A percentile compares a stretch with the other conserved stretches of the same genome.
phyloP scores from a whole-genome alignment of 139 green algal species.

The Micractinium sp. region DNA sequence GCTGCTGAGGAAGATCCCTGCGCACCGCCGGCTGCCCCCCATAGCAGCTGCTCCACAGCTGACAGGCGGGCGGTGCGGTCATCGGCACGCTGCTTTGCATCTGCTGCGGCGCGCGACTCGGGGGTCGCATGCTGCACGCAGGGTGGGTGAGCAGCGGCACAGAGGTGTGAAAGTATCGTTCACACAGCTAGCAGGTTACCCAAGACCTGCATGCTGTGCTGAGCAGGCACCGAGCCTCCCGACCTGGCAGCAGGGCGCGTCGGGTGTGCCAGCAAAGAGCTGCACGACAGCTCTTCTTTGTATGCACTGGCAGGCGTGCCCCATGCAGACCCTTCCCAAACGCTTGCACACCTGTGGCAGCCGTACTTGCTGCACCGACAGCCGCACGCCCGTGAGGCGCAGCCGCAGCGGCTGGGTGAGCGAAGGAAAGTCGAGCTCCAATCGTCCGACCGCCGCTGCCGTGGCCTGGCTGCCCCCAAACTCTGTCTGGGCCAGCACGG shows the following conservation, averaged over 20 bases:
- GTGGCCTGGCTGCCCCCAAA: slow-evolving; percentile 19
- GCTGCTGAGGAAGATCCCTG: background rate
- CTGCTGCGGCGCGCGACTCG: background rate
- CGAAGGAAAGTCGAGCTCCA: slow-evolving; percentile 47
- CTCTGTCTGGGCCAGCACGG: background rate
- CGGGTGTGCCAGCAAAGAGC: background rate
- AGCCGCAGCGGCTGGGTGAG: slow-evolving; percentile 39
- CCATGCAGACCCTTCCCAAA: too few relatives aligned
- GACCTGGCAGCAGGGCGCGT: background rate
- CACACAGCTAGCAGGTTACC: too few relatives aligned
- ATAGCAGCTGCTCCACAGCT: slow-evolving; percentile 60
- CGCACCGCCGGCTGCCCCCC: slow-evolving; percentile 33
- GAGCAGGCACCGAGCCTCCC: too few relatives aligned
- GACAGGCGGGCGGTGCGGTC: slow-evolving; percentile 48
- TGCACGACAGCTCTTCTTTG: background rate
- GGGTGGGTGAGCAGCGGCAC: background rate
- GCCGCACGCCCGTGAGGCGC: background rate
- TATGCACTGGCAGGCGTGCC: too few relatives aligned
- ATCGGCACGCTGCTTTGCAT: background rate
- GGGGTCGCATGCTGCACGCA: slow-evolving; percentile 19
- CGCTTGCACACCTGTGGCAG: slow-evolving; percentile 45
- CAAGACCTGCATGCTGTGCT: too few relatives aligned
- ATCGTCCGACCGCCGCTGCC: slow-evolving; percentile 2
- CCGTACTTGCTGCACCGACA: slow-evolving; percentile 47
- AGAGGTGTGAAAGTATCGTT: background rate